Evolutionary conservation across 306 rosid genomes (phyloP).

Genomic region (Trichosanthes cucumerina): DNA sequence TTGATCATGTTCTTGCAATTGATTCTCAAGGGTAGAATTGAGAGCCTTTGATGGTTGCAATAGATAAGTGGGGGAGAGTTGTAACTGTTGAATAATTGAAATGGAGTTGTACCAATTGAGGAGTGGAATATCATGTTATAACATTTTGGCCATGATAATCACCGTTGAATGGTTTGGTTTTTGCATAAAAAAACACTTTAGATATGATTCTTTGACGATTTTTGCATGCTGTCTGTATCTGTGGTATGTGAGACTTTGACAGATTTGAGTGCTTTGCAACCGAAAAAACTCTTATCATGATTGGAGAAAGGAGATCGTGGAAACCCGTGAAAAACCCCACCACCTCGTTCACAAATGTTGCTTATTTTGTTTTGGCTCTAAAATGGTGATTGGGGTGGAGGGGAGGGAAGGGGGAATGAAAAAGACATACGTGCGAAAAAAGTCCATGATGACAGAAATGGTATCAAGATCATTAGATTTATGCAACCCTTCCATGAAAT

Average conservation of each 20-base stretch:
- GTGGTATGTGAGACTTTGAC: background rate
- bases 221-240: no score
- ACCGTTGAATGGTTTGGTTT: no score
- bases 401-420: no score
- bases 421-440: background rate
- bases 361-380: background rate
- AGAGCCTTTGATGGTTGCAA: background rate
- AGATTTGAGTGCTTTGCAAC: background rate
- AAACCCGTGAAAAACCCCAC: background rate
- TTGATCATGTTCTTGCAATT: background rate
- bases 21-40: background rate
- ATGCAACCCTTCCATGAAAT: background rate
- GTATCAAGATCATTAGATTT: background rate
- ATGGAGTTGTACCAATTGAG: background rate
- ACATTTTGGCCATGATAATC: no score
- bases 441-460: background rate
- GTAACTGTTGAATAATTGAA: background rate
- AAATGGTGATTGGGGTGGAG: background rate
- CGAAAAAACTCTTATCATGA: background rate
- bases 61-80: background rate
- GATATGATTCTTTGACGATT: no score
- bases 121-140: background rate
- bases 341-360: background rate
- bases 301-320: background rate
- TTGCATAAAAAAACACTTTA: no score